phyloP scores from a whole-genome alignment of 2,329 filamentous ascomycete species.

The Fusarium virguliforme region DNA sequence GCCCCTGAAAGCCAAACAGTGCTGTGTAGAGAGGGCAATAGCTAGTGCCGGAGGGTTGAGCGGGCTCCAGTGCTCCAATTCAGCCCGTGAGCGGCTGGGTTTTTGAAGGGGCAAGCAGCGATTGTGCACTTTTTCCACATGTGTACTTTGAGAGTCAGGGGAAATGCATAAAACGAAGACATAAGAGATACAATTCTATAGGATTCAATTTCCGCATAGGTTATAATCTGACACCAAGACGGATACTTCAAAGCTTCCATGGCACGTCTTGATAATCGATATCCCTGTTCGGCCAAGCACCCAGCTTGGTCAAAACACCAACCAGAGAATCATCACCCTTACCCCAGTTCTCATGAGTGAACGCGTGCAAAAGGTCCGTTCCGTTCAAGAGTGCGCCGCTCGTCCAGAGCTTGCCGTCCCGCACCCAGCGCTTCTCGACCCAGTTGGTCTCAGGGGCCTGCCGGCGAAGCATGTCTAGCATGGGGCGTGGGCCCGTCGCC shows the following conservation, averaged over 20 bases:
- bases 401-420: slow-evolving; percentile 58
- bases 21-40: neutral
- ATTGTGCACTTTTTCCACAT: neutral
- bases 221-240: no score
- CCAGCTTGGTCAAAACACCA: slow-evolving; percentile 35
- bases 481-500: slow-evolving; percentile 55
- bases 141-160: neutral
- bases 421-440: slow-evolving; percentile 58
- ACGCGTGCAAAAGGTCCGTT: slow-evolving; percentile 55
- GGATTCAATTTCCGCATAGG: no score
- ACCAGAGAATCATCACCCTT: slow-evolving; percentile 39
- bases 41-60: neutral
- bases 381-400: slow-evolving; percentile 57
- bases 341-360: slow-evolving; percentile 53
- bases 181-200: no score
- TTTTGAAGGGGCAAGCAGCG: neutral
- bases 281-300: slow-evolving; percentile 52
- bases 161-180: no score
- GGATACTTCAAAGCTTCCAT: neutral
- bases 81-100: neutral
- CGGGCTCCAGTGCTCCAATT: neutral
- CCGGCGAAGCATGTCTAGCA: slow-evolving; percentile 51
- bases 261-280: slow-evolving; percentile 54
- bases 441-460: slow-evolving; percentile 54
- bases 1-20: neutral